Conservation (phyloP, 129 eudicot species). For the Flaveria robusta region DNA sequence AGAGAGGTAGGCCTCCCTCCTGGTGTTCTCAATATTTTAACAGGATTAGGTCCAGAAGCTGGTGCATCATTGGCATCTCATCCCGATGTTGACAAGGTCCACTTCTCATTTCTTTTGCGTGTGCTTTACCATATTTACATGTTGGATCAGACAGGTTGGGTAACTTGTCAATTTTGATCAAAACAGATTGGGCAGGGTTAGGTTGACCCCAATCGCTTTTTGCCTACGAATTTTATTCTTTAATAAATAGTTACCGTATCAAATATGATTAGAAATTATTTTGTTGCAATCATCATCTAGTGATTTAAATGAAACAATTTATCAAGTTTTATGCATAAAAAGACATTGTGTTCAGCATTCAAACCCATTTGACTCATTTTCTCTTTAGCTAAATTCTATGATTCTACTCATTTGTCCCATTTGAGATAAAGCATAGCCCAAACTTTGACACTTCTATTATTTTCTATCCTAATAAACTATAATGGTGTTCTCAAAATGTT, state of each 20-base stretch:
- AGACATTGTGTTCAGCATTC: neutral
- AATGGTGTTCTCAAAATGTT: neutral
- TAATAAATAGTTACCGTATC: neutral
- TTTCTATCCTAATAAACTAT: neutral
- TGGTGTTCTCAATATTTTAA: conserved; percentile 66
- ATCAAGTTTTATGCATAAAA: neutral
- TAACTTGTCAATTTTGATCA: neutral
- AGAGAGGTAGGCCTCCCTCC: conserved; percentile 87
- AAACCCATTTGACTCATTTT: neutral
- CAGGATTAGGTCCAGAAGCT: conserved; percentile 74
- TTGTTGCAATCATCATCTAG: neutral
- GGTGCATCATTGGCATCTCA: conserved; percentile 90
- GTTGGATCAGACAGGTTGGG: conserved; percentile 3
- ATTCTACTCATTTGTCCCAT: neutral
- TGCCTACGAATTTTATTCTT: neutral
- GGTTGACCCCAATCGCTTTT: neutral
- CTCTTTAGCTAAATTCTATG: neutral
- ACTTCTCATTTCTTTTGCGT: conserved; percentile 14
- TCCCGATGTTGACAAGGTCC: conserved; percentile 90
- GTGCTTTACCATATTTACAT: neutral
- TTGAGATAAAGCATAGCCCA: neutral
- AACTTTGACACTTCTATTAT: neutral
- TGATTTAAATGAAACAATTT: neutral
- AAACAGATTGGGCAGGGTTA: neutral
- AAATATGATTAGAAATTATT: neutral